Conservation (phyloP, 208 protist genomes). For the Wallacemonas rigidus region DNA sequence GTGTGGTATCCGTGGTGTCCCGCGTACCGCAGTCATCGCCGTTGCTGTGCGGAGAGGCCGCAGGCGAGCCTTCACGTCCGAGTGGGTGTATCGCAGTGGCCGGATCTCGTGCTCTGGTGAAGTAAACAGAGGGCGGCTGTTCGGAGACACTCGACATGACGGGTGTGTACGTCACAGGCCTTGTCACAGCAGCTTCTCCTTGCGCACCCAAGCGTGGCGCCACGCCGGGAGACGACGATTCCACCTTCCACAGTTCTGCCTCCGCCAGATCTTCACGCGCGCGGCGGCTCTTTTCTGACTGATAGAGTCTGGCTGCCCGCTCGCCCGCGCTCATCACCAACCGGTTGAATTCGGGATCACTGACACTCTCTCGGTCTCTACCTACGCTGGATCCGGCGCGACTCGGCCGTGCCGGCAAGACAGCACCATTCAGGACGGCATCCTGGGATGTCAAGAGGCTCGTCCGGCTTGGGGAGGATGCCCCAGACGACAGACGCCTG, state of each 20-base stretch:
- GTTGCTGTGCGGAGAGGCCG: background rate
- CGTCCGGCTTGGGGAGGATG: background rate
- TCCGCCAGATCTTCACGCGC: no score
- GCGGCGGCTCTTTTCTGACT: background rate
- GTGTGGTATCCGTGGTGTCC: slow-evolving; percentile 7
- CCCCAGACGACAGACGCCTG: slow-evolving; percentile 16
- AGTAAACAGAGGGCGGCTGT: no score
- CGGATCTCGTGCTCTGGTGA: no score
- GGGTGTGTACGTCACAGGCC: no score
- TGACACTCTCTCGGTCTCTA: background rate
- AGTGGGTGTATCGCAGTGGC: no score
- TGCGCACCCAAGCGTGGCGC: no score
- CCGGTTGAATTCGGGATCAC: background rate
- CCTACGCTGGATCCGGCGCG: background rate
- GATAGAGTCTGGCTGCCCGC: background rate
- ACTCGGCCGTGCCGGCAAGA: background rate
- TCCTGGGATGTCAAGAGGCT: background rate
- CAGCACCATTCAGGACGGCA: background rate
- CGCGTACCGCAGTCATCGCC: background rate
- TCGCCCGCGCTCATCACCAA: slow-evolving; percentile 1
- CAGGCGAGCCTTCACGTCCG: background rate
- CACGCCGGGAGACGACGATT: no score
- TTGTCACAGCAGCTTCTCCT: no score
- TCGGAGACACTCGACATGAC: no score
- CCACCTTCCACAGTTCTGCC: no score